Conservation (phyloP, 306 rosid species). For the Psophocarpus tetragonolobus region DNA sequence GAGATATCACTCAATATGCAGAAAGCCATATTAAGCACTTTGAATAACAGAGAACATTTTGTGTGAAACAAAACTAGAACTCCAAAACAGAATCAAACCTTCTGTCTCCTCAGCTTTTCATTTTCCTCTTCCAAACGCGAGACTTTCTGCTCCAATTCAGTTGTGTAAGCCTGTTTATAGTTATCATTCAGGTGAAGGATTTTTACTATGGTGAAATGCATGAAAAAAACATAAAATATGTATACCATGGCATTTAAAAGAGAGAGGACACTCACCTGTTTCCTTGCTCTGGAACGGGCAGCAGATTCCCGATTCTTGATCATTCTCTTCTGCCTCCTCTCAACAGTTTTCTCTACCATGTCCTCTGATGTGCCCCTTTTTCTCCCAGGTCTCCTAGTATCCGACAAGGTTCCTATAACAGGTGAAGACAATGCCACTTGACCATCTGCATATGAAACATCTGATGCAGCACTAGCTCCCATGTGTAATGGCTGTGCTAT, state of each 20-base stretch:
- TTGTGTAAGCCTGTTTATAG: conserved; percentile 81
- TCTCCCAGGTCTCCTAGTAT: conserved; percentile 59
- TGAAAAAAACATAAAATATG: neutral
- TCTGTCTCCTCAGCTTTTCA: conserved; percentile 81
- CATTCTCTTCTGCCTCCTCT: conserved; percentile 94
- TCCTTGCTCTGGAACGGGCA: conserved; percentile 97
- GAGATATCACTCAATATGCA: neutral
- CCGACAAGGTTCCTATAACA: conserved; percentile 67
- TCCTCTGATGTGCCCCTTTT: conserved; percentile 74
- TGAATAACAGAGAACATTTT: conserved; percentile 19
- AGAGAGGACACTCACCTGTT: conserved; percentile 60
- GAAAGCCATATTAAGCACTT: conserved; percentile 5
- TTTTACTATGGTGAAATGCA: neutral
- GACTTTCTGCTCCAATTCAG: conserved; percentile 86
- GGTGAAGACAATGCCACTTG: conserved; percentile 68
- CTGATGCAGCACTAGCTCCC: conserved; percentile 65
- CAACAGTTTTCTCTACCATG: conserved; percentile 75
- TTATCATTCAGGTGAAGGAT: neutral
- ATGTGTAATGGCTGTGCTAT: conserved; percentile 60
- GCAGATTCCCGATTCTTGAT: conserved; percentile 98
- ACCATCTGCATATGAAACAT: conserved; percentile 60
- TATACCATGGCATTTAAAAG: neutral
- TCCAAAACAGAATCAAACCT: conserved; percentile 57
- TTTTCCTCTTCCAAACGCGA: conserved; percentile 87
- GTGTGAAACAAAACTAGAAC: no score